Base-by-base conservation (phyloP, 805 yeast species). In the Starmerella sirachaensis region DNA sequence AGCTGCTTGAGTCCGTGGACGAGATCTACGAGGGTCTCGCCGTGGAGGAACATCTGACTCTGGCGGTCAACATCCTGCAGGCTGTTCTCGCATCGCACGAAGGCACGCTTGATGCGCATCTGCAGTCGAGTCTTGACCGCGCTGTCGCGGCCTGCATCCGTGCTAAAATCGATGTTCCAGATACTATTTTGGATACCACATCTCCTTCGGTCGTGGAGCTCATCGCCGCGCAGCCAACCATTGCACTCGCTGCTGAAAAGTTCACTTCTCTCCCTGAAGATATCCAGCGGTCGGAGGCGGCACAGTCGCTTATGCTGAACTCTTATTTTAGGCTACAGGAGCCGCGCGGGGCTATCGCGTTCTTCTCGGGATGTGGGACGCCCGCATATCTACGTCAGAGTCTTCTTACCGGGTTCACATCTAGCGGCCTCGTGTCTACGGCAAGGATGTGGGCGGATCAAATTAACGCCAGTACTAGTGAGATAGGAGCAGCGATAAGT, bases 21-120 rank as follows among this genome's bases (percentile, higher is more conserved):
- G 54, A 54, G 23, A 42, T 55, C 14, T 50, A 53, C 18, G 47
- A 43, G 23, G 31, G 41, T 18, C 38, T 53, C 13, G 42, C 45
- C 13, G 47, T 34, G 5, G 47, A 38, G 3, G 55, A 51, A 34
- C 46, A 47, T 22, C 31, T 51, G n/a, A 22, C 35, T 26, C 37
- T 51, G 13, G 48, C 51, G 3, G 35, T 36, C 11, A 33, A 34
- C 5, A 36, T 47, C 9, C 20, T 47, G 22, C 30, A 37, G 14
- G 52, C 52, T n/a, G 33, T 40, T 9, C 16, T 42, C 6, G 32
- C 44, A 2, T 12, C 41, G 23, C 38, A 29, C n/a, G 19, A 38
- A 2, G 21, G 6, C 10, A 18, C 24, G 3, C 17, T 37, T 17
- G 25, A 24, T 6, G 10, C 23, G 3, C 34, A 30, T 5, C 27